Base-by-base conservation (phyloP, 305 asterid species). In the Fraxinus albicans region DNA sequence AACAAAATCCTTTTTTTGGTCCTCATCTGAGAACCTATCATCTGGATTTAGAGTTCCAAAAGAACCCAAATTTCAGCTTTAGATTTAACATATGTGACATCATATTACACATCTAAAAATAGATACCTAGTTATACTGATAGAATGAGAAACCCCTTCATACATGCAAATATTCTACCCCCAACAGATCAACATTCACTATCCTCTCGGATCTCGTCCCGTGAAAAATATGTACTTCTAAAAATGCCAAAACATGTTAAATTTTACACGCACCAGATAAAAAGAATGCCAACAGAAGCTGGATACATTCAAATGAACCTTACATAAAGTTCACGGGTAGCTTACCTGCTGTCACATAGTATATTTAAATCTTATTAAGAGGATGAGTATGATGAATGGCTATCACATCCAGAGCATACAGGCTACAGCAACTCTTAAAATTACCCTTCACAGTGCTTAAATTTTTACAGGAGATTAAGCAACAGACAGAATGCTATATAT, bases 321-420 rank as follows among this genome's bases (percentile, higher is more conserved):
- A 55, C 47, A 38, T 79, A n/a, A 80, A 44, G 65, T 67, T 47
- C 25, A 65, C 10, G 55, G 50, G 75, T n/a, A 8, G 34, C 17
- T 81, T 53, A 73, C 72, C 79, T 77, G 79, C 85, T 42, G 38
- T 23, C 77, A 78, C 21, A 8, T 65, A 60, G 33, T 78, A 76
- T 77, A n/a, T 40, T 44, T 31, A 36, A n/a, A 31, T 53, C 40
- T 2, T 67, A 15, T 31, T 31, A 29, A 65, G 78, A 77, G 29
- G 70, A 78, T 44, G 76, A 34, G 40, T 23, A 72, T 8, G 19
- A 69, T 8, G 58, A 36, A 73, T 73, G 67, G 15, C 73, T 73
- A 77, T 55, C 55, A 53, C 25, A 76, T 77, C 50, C 73, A 75
- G 47, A 78, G 60, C 75, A 83, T 42, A 19, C 34, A 31, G 34